Base-by-base conservation (phyloP, 768 basidiomycete genomes). In the Tricholoma saponaceum region DNA sequence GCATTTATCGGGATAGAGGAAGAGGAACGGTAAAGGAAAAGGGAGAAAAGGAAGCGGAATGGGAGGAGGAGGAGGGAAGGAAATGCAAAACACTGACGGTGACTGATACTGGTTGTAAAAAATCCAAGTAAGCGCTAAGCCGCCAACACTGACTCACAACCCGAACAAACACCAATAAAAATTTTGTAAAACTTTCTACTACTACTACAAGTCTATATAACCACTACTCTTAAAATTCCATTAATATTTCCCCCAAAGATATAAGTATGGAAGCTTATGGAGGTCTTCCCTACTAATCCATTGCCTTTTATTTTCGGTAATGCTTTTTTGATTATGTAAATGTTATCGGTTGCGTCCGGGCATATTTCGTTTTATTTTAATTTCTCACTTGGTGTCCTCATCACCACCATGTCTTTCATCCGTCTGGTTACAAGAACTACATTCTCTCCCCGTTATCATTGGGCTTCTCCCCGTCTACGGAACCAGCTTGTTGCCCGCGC, bases 331-430 rank as follows among this genome's bases (percentile, higher is more conserved):
- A 50, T 50, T 50, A 50, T 30, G 12, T 50, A 50, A 50, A 13
- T 20, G 18, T 10, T n/a, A 30, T 50, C 47, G 47, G 47, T n/a
- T 26, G 47, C 26, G 47, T n/a, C 16, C 25, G 47, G 44, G 44
- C 18, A 9, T n/a, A 8, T 50, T 30, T 10, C 9, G 2, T 28
- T 28, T 9, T 49, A n/a, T 8, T 49, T 46, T 51, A n/a, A n/a
- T 54, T 52, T 59, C 28, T n/a, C n/a, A n/a, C n/a, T n/a, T 6
- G 23, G 2, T 18, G 47, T 51, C 35, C 50, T n/a, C n/a, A n/a
- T n/a, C n/a, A 41, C 56, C 23, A 46, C 61, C 65, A 83, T 86
- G 82, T 83, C 81, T 69, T 76, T 84, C 69, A 67, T 80, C 62
- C 82, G 81, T 69, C 69, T 83, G 49, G 76, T 79, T 59, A 66